Evolutionary conservation across 805 yeast species (phyloP).

Genomic region (Yamadazyma ubonensis): DNA sequence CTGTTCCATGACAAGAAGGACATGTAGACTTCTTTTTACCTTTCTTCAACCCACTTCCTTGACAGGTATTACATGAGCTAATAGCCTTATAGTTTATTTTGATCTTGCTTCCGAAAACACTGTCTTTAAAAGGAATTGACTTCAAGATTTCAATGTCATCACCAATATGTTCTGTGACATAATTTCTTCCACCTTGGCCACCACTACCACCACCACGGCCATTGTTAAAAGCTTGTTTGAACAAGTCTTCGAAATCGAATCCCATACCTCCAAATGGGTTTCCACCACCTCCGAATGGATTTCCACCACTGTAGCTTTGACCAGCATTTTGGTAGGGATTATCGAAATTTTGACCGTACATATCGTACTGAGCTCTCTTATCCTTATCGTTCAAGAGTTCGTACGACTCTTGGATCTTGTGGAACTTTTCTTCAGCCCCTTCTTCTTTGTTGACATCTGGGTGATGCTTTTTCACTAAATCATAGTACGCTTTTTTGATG

Average conservation of each 20-base stretch:
- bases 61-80: conserved; percentile 75
- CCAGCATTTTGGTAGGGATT: conserved; percentile 47
- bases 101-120: conserved; percentile 74
- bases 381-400: conserved; percentile 84
- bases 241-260: conserved; percentile 45
- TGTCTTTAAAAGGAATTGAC: conserved; percentile 77
- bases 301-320: conserved; percentile 40
- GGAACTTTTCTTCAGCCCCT: conserved; percentile 85
- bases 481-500: conserved; percentile 91
- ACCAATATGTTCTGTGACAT: conserved; percentile 80
- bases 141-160: conserved; percentile 82
- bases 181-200: conserved; percentile 39
- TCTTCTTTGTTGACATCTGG: conserved; percentile 95
- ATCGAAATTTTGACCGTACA: conserved; percentile 87
- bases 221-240: conserved; percentile 51
- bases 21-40: conserved; percentile 79
- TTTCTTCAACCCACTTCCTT: conserved; percentile 79
- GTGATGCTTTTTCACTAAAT: conserved; percentile 89
- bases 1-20: conserved; percentile 87
- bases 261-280: conserved; percentile 57
- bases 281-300: conserved; percentile 42
- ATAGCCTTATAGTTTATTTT: conserved; percentile 69
- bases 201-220: conserved; percentile 31
- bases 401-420: conserved; percentile 90
- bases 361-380: conserved; percentile 87